Conservation (phyloP, 768 basidiomycete genomes). For the Rossbeevera mucosa region DNA sequence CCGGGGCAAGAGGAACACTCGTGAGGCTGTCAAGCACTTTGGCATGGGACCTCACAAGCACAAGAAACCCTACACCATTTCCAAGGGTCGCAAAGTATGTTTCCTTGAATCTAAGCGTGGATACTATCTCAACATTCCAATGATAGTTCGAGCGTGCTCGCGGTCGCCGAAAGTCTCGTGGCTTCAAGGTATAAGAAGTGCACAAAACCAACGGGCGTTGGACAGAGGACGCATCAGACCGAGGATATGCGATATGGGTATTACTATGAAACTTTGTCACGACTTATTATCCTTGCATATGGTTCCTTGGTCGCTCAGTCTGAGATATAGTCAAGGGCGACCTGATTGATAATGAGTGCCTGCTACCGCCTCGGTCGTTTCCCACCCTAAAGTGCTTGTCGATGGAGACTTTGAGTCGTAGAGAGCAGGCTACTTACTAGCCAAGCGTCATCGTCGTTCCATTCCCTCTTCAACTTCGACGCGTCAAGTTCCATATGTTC, state of each 20-base stretch:
- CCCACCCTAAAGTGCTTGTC: slow-evolving; percentile 11
- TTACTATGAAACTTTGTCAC: slow-evolving; percentile 21
- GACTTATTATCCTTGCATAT: slow-evolving; percentile 19
- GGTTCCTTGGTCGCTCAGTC: slow-evolving; percentile 15
- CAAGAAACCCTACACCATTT: slow-evolving; percentile 95
- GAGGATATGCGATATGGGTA: slow-evolving; percentile 34
- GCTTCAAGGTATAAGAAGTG: slow-evolving; percentile 82
- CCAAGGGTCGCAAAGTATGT: slow-evolving; percentile 91
- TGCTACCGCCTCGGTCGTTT: slow-evolving; percentile 20
- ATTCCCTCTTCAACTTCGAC: slow-evolving; percentile 20
- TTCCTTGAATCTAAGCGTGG: neutral
- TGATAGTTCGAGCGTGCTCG: slow-evolving; percentile 89
- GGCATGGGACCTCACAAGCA: slow-evolving; percentile 98
- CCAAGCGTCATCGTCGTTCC: slow-evolving; percentile 9
- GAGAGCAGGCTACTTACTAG: slow-evolving; percentile 13
- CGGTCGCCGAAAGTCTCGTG: slow-evolving; percentile 97
- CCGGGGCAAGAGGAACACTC: slow-evolving; percentile 86
- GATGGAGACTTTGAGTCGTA: neutral
- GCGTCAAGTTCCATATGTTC: slow-evolving; percentile 11
- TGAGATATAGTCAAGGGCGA: too few species aligned
- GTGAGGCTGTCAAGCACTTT: slow-evolving; percentile 97
- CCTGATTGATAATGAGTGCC: neutral
- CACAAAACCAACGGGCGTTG: slow-evolving; percentile 33
- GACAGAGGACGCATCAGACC: slow-evolving; percentile 21
- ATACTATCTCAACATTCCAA: neutral